Evolutionary conservation across 1,139 yeast species (phyloP), one percentile per base, ranked within the genome.

Genomic region (Yamadazyma diddensiae): DNA sequence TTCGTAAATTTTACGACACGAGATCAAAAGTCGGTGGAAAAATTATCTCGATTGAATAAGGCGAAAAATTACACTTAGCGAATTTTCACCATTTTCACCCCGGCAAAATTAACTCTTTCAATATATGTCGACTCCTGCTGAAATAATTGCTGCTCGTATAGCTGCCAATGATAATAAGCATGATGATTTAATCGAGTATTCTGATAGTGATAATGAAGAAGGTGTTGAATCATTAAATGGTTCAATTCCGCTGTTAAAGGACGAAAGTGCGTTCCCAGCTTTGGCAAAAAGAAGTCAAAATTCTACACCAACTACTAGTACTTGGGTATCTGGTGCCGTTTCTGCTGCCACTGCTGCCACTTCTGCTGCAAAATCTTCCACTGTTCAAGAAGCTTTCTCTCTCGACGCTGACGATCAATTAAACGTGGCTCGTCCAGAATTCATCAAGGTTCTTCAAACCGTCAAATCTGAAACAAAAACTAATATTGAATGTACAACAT

Each of bases 401-500:
- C 70, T 83, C 47, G 82, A 77, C 49, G 72, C 74, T 42, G 79
- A 77, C 36, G 82, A 80, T 46, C 88, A 82, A 52, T 60, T 79
- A 53, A 71, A 76, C 35, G 73, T 80, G 31, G 59, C 82, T 28
- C 78, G 79, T 49, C 70, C 77, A 15, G 92, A 83, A 48, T 74
- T 82, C 42, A 59, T 78, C 52, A 77, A 78, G 52, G 73, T 82
- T 42, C 66, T 87, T 44, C 68, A 77, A 31, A 62, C 73, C 30
- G 76, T 85, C 48, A 81, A 81, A 56, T 64, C 77, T 40, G 66
- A 66, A 26, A 74, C 83, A 39, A 65, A 70, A 33, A 86, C 90
- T 34, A 74, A 77, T 40, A 77, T 90, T 42, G 96, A 90, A 55
- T 84, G 95, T 39, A 86, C 96, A 34, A 71, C 88, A 36, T 83